Conservation (phyloP, 805 yeast species). For the Wilhelminamyces savonicus region DNA sequence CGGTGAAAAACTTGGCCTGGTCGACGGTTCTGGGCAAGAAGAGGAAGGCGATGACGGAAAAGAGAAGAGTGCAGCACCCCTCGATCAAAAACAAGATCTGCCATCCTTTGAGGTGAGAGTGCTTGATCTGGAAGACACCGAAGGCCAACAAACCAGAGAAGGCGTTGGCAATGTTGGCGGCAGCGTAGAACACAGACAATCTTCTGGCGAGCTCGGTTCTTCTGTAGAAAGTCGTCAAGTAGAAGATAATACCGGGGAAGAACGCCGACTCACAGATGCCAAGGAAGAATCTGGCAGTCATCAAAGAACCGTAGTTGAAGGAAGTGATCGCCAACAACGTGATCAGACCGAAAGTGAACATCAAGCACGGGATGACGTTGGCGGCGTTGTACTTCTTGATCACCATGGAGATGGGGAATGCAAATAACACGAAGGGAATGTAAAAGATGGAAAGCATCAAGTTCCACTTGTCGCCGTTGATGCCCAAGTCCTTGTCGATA, state of each 20-base stretch:
- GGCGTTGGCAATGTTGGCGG: slow-evolving; percentile 28
- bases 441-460: slow-evolving; percentile 40
- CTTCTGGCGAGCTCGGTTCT: slow-evolving; percentile 31
- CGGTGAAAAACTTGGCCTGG: slow-evolving; percentile 29
- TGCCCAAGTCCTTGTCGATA: slow-evolving; percentile 33
- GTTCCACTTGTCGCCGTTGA: slow-evolving; percentile 39
- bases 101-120: slow-evolving; percentile 38
- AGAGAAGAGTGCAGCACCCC: slow-evolving; percentile 33
- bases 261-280: slow-evolving; percentile 33
- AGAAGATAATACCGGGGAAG: slow-evolving; percentile 33
- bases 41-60: slow-evolving; percentile 24
- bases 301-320: slow-evolving; percentile 30
- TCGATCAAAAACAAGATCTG: slow-evolving; percentile 41
- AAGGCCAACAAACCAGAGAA: slow-evolving; percentile 30
- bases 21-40: slow-evolving; percentile 33
- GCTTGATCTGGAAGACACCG: slow-evolving; percentile 33
- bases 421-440: slow-evolving; percentile 40
- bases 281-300: slow-evolving; percentile 30
- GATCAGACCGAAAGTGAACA: slow-evolving; percentile 40
- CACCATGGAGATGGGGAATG: slow-evolving; percentile 37
- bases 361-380: slow-evolving; percentile 36
- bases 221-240: slow-evolving; percentile 30
- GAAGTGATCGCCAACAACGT: slow-evolving; percentile 32
- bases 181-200: slow-evolving; percentile 30
- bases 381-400: slow-evolving; percentile 39